Conservation (phyloP, 1,284 basidiomycete species). For the Schizophyllum commune region DNA sequence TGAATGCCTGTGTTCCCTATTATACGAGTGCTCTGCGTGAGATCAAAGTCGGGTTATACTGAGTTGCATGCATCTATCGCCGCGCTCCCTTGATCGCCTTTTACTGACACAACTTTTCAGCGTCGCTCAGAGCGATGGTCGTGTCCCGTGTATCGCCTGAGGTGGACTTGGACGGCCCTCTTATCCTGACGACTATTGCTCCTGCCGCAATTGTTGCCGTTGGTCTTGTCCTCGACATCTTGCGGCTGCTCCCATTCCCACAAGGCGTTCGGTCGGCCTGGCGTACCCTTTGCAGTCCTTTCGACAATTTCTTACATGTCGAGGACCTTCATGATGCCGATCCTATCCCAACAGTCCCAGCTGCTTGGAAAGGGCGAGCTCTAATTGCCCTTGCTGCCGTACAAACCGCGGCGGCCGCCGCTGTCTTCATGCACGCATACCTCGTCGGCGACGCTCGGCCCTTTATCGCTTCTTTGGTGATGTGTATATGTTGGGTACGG, state of each 20-base stretch:
- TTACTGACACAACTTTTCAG: too few species aligned
- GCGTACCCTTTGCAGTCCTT: constrained; percentile 31
- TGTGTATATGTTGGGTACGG: constrained; percentile 37
- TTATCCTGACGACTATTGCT: constrained; percentile 1
- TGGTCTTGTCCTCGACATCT: constrained; percentile 23
- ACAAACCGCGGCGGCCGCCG: constrained; percentile 10
- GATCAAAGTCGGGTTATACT: constrained; percentile 36
- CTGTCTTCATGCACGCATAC: constrained; percentile 14
- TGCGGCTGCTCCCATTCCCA: constrained; percentile 14
- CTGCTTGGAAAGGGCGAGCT: constrained; percentile 10
- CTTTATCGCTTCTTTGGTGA: constrained; percentile 19
- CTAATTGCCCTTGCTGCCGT: constrained; percentile 9
- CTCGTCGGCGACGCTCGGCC: constrained; percentile 16
- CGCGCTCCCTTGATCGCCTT: too few species aligned
- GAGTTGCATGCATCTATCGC: constrained; percentile 15
- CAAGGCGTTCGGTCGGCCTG: constrained; percentile 21
- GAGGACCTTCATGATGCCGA: constrained; percentile 41
- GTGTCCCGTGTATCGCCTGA: too few species aligned
- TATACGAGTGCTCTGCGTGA: constrained; percentile 38
- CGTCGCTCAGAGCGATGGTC: too few species aligned
- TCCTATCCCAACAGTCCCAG: constrained; percentile 18
- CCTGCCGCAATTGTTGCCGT: constrained; percentile 19
- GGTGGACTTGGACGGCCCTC: not conserved
- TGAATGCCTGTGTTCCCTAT: constrained; percentile 47
- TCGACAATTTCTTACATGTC: constrained; percentile 43